Evolutionary conservation across 257 asterid genomes (phyloP).

Genomic region (Plectranthus barbatus): DNA sequence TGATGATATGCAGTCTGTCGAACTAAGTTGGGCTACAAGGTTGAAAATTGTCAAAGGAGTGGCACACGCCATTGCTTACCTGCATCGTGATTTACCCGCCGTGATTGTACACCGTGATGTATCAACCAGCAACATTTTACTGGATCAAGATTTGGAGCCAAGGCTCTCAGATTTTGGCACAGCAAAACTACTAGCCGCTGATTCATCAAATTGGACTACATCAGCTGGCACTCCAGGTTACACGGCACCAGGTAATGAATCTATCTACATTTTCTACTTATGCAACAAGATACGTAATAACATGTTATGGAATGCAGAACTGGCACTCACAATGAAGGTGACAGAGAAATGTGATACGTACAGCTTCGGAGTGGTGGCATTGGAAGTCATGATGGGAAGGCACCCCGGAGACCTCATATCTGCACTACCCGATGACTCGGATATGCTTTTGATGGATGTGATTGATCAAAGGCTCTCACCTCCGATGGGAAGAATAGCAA

Average conservation of each 20-base stretch:
- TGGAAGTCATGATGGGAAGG: constrained; percentile 78
- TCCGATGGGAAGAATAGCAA: constrained; percentile 50
- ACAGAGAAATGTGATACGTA: constrained; percentile 81
- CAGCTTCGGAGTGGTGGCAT: constrained; percentile 85
- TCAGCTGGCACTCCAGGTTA: constrained; percentile 90
- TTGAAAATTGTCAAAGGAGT: constrained; percentile 59
- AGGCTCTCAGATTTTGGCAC: constrained; percentile 86
- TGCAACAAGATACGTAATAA: too few species aligned
- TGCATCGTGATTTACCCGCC: constrained; percentile 78
- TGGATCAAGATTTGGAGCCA: constrained; percentile 70
- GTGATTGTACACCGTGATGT: constrained; percentile 83
- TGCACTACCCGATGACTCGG: constrained; percentile 29
- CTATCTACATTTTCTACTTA: background rate
- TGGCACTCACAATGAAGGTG: constrained; percentile 62
- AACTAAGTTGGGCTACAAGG: constrained; percentile 59
- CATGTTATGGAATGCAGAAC: constrained; percentile 39
- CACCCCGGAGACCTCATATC: constrained; percentile 74
- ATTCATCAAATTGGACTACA: constrained; percentile 63
- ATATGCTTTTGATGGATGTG: constrained; percentile 43
- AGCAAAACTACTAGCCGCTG: constrained; percentile 50
- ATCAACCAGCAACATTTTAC: constrained; percentile 56
- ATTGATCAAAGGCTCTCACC: constrained; percentile 64
- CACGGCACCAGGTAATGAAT: constrained; percentile 90
- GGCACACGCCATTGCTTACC: constrained; percentile 89
- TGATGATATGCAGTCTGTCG: constrained; percentile 39